Percentiles rank a stretch among this genome's conserved stretches.
phyloP scores from a whole-genome alignment of 78 protist species.

The Pigoraptor vietnamica region DNA sequence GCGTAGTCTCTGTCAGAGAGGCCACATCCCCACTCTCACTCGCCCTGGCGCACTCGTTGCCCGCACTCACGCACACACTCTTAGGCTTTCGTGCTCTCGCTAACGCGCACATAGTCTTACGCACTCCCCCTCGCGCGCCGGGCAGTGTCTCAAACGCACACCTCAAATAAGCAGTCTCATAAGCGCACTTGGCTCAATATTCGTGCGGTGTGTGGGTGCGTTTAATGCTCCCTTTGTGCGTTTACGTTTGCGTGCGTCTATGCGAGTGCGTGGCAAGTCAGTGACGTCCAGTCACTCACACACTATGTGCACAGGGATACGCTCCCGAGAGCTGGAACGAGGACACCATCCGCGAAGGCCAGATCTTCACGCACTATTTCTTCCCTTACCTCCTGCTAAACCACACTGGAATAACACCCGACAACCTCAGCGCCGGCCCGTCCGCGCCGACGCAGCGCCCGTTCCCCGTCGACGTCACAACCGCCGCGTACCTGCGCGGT shows the following conservation, averaged over 20 bases:
- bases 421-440: background rate
- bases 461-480: background rate
- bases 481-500: background rate
- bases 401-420: background rate
- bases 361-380: background rate
- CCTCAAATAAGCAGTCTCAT: too few species aligned
- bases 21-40: too few species aligned
- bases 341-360: background rate
- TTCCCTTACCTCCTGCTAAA: background rate
- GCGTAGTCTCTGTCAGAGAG: too few species aligned
- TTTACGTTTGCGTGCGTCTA: background rate
- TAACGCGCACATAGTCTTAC: too few species aligned
- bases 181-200: too few species aligned
- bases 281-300: background rate
- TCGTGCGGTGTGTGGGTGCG: too few species aligned
- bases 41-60: too few species aligned
- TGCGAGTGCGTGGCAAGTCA: background rate
- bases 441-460: background rate
- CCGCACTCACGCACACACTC: too few species aligned
- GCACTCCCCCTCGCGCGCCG: too few species aligned
- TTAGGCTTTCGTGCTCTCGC: too few species aligned
- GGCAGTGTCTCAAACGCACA: too few species aligned
- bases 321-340: background rate
- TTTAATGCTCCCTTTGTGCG: too few species aligned
- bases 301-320: background rate